Evolutionary conservation across 116 monocot species (phyloP), one percentile per base, ranked within the genome.

Genomic region (Zostera marina): DNA sequence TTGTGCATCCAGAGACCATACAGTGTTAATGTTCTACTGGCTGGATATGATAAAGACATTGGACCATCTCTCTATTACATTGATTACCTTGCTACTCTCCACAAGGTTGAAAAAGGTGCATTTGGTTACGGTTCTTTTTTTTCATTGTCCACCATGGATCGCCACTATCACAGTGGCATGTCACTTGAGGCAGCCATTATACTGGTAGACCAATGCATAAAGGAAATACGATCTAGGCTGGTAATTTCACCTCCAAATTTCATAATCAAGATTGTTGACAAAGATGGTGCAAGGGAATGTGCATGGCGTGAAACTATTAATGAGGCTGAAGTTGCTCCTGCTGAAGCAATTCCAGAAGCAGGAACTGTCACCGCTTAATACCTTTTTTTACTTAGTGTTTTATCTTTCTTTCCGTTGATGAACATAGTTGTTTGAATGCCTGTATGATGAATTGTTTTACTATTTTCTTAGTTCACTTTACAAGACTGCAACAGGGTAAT

Each of bases 91-190:
- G 79, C 79, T 12, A 79, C 83, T 26, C 63, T 79, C 8, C 83
- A 83, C 73, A 83, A 83, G 66, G 68, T 83, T 32, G 79, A 83
- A 11, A 83, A 83, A 58, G 83, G 79, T 51, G 83, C 79, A 47
- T 83, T 83, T 54, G 83, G 83, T 1, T 83, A 79, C 13, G 83
- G 76, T 0, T 79, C 76, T 5, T 79, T 75, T 49, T 83, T 83
- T 52, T 70, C 63, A 22, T 51, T 83, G 38, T 64, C 83, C 10
- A 63, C 70, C 61, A 83, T 83, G 83, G 79, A 83, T 53, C 58
- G 79, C 9, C 56, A 76, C 32, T 83, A 83, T 53, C 76, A 73
- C 51, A 60, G 63, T 9, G 79, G 66, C 13, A 83, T 83, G 83
- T 70, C 75, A 3, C 13, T 83, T 9, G 76, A 79, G 41, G 76